phyloP scores from a whole-genome alignment of 2,329 filamentous ascomycete genomes.

The Pseudocercospora eumusae region DNA sequence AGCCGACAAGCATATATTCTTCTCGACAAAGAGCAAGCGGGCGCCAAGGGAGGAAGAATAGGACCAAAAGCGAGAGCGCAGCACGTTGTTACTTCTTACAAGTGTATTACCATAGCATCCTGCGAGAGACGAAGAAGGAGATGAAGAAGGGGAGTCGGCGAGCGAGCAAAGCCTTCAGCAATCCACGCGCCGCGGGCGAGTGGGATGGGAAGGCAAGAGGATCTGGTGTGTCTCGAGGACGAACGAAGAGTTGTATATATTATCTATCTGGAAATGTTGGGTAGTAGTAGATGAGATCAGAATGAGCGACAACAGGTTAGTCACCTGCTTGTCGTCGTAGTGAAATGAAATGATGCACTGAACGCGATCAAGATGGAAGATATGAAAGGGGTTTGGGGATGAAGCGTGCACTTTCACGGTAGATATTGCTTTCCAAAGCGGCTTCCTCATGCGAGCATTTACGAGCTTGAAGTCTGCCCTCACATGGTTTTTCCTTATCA shows the following conservation, averaged over 20 bases:
- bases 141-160: neutral
- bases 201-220: neutral
- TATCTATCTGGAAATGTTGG: conserved; percentile 7
- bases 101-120: conserved; percentile 3
- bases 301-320: neutral
- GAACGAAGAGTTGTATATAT: conserved; percentile 6
- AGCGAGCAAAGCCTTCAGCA: neutral
- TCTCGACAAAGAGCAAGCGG: neutral
- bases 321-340: neutral
- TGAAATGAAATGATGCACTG: neutral
- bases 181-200: neutral
- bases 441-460: too few relatives aligned
- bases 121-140: neutral
- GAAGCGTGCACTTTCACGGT: too few relatives aligned
- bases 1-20: neutral
- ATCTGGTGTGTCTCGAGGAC: neutral
- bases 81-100: conserved; percentile 9
- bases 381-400: neutral
- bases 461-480: too few relatives aligned
- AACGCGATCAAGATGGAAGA: neutral
- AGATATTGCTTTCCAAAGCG: too few relatives aligned
- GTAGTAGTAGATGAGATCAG: conserved; percentile 5
- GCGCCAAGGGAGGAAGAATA: neutral
- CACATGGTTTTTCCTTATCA: too few relatives aligned
- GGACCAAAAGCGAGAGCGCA: neutral